A percentile compares a stretch with the other conserved stretches of the same genome.
These are phyloP conservation scores for Phytophthora melonis DNA, from an alignment of 352 stramenopile genomes.

Conservation along the genomic window DNA sequence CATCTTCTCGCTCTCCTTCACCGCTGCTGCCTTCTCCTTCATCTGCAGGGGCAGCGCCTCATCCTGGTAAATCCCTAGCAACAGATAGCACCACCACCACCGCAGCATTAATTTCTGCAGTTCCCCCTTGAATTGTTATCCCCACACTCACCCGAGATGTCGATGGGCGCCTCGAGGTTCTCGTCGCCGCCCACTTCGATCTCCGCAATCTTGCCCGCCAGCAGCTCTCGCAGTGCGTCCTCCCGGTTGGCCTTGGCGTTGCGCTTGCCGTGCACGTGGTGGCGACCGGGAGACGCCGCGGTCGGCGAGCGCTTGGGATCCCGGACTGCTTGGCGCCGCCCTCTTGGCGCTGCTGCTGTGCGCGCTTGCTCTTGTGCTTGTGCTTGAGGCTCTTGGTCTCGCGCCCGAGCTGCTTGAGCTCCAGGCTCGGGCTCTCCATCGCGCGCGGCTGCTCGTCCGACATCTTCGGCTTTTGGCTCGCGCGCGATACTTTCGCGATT, in stretches of 20 bases:
- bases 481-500: too few species aligned
- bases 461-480: slow-evolving; percentile 20
- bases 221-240: slow-evolving; percentile 76
- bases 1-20: slow-evolving; percentile 52
- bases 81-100: not conserved
- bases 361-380: slow-evolving; percentile 81
- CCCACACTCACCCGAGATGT: slow-evolving; percentile 55
- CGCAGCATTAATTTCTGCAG: not conserved
- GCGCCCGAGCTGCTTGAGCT: slow-evolving; percentile 70
- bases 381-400: slow-evolving; percentile 83
- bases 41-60: slow-evolving; percentile 49
- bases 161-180: slow-evolving; percentile 78
- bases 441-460: slow-evolving; percentile 37
- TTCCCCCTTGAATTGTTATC: not conserved
- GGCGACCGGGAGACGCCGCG: slow-evolving; percentile 33
- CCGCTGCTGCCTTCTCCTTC: slow-evolving; percentile 43
- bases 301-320: slow-evolving; percentile 37
- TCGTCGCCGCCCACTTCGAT: slow-evolving; percentile 86
- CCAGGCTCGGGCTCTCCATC: slow-evolving; percentile 46
- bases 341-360: slow-evolving; percentile 31
- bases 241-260: slow-evolving; percentile 44
- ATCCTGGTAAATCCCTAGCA: slow-evolving; percentile 72
- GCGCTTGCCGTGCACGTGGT: slow-evolving; percentile 39
- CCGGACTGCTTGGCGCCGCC: slow-evolving; percentile 12
- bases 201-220: slow-evolving; percentile 87